Evolutionary conservation across 1,284 basidiomycete species (phyloP), one percentile per base, ranked within the genome.

Genomic region (Hymenochaete sp.): DNA sequence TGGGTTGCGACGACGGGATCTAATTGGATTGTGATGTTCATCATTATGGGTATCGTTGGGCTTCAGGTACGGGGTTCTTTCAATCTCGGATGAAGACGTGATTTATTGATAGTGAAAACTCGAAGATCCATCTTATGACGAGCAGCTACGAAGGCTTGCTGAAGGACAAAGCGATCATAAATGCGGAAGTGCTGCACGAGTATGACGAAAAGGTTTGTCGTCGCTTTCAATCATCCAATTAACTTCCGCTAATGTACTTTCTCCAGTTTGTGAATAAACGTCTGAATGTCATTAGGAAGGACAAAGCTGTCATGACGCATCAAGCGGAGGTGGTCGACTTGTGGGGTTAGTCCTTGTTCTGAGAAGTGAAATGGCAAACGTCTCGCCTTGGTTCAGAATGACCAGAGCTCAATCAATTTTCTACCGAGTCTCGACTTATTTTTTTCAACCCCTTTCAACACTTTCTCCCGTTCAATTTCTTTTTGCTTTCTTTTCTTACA

Each of bases 281-380:
- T 48, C 62, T 88, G 46, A 83, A 86, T 57, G 81, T 81, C 4
- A 68, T 88, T 22, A 75, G 82, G 18, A 76, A 71, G 49, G 87
- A 90, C 53, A 83, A 75, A 2, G 76, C 79, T 2, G 82, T 86
- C n/a, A 87, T 86, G 85, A 91, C 87, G 1, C 79, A 88, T 59
- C 70, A 90, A 54, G 75, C 82, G 1, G 87, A 90, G 67, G 71
- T 87, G 53, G 73, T 89, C 3, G 70, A 73, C 51, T 54, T 72
- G 13, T 76, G 72, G 72, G 68, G 36, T 14, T 32, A 47, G 18
- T 47, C 33, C 27, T 10, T 4, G 21, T 14, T 11, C 10, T n/a
- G 13, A 35, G 14, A n/a, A 5, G 14, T 31, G 14, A 10, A 31
- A 31, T 31, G 9, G 28, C 9, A 9, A 14, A 14, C 28, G 9